Conservation (phyloP, 345 rosid genomes). For the Melaleuca alternifolia region DNA sequence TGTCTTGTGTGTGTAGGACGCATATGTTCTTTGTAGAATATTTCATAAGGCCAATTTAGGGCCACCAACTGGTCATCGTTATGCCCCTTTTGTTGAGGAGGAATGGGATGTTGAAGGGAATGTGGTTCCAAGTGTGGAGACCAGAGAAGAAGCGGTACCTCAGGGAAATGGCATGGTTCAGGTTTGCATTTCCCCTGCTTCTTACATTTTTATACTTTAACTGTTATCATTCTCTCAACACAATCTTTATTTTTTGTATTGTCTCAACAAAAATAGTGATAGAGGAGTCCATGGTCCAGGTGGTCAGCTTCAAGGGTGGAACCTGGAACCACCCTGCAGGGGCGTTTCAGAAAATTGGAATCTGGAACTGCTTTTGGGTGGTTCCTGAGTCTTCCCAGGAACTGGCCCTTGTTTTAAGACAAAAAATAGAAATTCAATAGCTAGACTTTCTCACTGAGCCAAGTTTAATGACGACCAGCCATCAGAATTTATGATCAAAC, state of each 20-base stretch:
- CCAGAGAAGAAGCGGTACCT: not conserved
- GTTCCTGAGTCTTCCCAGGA: not conserved
- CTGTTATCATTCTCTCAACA: not conserved
- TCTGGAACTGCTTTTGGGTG: not conserved
- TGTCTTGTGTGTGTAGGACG: slow-evolving; percentile 28
- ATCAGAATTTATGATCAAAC: not conserved
- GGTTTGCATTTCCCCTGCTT: not conserved
- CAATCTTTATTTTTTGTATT: not conserved
- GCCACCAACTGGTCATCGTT: slow-evolving; percentile 54
- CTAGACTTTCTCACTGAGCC: not conserved
- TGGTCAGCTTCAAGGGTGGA: not conserved
- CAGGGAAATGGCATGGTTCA: not conserved
- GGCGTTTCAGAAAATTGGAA: not conserved
- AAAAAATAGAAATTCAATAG: not conserved
- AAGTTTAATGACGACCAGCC: not conserved
- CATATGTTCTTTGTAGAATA: slow-evolving; percentile 79
- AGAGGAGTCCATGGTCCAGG: not conserved
- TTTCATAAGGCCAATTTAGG: slow-evolving; percentile 89
- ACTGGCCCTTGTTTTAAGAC: not conserved
- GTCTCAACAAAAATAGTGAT: not conserved
- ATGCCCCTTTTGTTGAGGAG: slow-evolving; percentile 13
- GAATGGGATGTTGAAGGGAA: slow-evolving; percentile 2
- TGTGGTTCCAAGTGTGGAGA: not conserved
- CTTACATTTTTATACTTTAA: not conserved
- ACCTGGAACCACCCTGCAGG: not conserved